Evolutionary conservation across 257 asterid genomes (phyloP).

Genomic region (Solanum appendiculatum): DNA sequence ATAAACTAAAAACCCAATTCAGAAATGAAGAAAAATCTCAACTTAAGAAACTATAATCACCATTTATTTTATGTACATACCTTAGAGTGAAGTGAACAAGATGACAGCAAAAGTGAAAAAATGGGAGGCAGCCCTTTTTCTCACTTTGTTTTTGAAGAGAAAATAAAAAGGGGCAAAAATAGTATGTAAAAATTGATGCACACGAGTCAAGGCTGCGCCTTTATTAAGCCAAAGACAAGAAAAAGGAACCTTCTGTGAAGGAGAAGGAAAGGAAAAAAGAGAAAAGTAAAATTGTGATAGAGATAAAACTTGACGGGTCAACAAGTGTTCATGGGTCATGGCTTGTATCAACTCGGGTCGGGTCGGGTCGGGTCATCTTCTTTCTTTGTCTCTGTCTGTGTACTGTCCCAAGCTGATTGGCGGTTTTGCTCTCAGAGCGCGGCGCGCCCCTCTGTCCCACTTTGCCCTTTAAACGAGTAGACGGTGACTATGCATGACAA

Average conservation of each 20-base stretch:
- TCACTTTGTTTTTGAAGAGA: neutral
- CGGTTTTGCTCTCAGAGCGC: neutral
- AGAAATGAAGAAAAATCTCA: neutral
- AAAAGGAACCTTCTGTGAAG: neutral
- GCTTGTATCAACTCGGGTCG: neutral
- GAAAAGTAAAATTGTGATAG: neutral
- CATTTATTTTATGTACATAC: neutral
- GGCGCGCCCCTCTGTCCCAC: neutral
- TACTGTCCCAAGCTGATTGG: neutral
- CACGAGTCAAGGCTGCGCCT: neutral
- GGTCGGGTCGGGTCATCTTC: neutral
- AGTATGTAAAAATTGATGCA: neutral
- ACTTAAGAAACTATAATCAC: neutral
- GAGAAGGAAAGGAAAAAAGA: neutral
- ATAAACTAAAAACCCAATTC: neutral
- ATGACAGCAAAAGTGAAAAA: neutral
- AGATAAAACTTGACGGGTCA: neutral
- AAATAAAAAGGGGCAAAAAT: neutral
- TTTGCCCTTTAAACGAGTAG: neutral
- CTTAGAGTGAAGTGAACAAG: neutral
- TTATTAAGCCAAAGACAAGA: neutral
- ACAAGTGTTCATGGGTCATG: neutral
- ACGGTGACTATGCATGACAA: neutral
- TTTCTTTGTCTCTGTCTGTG: neutral
- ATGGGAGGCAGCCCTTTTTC: neutral